These are phyloP conservation scores for Niebla homalea DNA, from an alignment of 495 filamentous ascomycete genomes.

Conservation along the genomic window DNA sequence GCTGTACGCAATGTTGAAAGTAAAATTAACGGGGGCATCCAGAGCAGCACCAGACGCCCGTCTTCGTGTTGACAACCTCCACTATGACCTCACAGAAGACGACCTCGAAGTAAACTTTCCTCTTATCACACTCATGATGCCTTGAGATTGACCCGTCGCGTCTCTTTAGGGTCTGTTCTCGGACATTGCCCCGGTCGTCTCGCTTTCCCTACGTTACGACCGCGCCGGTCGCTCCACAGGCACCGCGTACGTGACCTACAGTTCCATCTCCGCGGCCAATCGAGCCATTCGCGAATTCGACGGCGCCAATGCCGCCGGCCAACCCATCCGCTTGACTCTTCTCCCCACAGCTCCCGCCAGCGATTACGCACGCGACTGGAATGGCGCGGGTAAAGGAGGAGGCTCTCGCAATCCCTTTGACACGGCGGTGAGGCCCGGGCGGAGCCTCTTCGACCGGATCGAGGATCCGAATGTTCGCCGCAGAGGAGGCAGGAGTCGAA, in stretches of 20 bases:
- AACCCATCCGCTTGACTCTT: constrained; percentile 72
- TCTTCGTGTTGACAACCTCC: constrained; percentile 78
- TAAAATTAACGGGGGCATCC: constrained; percentile 4
- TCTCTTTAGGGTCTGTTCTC: constrained; percentile 58
- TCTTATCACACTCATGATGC: neutral
- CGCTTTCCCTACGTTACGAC: constrained; percentile 69
- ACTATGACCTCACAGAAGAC: constrained; percentile 81
- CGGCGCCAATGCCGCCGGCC: constrained; percentile 83
- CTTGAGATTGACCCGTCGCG: constrained; percentile 3
- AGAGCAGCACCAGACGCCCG: constrained; percentile 49
- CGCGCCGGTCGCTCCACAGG: constrained; percentile 83
- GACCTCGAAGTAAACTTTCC: constrained; percentile 58
- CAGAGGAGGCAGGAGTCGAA: constrained; percentile 19
- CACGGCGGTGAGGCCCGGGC: constrained; percentile 39
- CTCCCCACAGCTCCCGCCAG: constrained; percentile 37
- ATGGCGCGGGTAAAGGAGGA: constrained; percentile 3
- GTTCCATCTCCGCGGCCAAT: constrained; percentile 50
- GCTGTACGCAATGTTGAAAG: constrained; percentile 1
- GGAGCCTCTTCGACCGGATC: constrained; percentile 65
- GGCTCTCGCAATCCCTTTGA: constrained; percentile 42
- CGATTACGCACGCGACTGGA: constrained; percentile 14
- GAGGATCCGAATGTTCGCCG: constrained; percentile 31
- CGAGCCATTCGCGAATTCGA: constrained; percentile 70
- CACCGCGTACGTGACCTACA: constrained; percentile 73
- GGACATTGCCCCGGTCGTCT: constrained; percentile 58